Evolutionary conservation across 441 rosid species (phyloP), one percentile per base, ranked within the genome.

Genomic region (Biscutella laevigata): DNA sequence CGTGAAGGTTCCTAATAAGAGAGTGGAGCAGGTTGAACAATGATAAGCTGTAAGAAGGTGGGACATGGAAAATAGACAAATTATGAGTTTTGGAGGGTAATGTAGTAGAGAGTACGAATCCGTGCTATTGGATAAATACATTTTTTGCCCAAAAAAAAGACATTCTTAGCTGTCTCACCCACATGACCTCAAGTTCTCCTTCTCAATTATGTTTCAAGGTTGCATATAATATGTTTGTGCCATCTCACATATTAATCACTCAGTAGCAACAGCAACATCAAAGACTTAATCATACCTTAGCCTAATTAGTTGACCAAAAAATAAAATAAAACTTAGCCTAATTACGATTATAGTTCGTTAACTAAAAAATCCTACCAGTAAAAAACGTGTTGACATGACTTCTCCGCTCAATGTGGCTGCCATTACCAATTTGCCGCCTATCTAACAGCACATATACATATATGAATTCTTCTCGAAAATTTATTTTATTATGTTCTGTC

Each of bases 351-450:
- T n/a, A n/a, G n/a, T n/a, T n/a, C n/a, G n/a, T n/a, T n/a, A n/a
- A n/a, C n/a, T n/a, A n/a, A n/a, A n/a, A n/a, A n/a, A n/a, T n/a
- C n/a, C n/a, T n/a, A n/a, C n/a, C 58, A 42, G 61, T 52, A 53
- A 66, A 59, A 59, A n/a, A n/a, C 71, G 71, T 66, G 71, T 59
- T 66, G 71, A 59, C 71, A 66, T 66, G 66, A 66, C 66, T 53
- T 53, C 61, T 32, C 66, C 70, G 60, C 55, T 24, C 39, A 13
- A 46, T 59, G 21, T 59, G 66, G 71, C 51, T 66, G 70, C 15
- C 71, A 66, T 7, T 7, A 38, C 27, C 66, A 38, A 38, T 52
- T 59, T 66, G 71, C 71, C 71, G 57, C 57, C 61, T 52, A 59
- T 66, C 45, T 45, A 52, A 66, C 71, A 59, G 61, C 66, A 66